phyloP scores from a whole-genome alignment of 306 rosid species.

The Myrica gale region DNA sequence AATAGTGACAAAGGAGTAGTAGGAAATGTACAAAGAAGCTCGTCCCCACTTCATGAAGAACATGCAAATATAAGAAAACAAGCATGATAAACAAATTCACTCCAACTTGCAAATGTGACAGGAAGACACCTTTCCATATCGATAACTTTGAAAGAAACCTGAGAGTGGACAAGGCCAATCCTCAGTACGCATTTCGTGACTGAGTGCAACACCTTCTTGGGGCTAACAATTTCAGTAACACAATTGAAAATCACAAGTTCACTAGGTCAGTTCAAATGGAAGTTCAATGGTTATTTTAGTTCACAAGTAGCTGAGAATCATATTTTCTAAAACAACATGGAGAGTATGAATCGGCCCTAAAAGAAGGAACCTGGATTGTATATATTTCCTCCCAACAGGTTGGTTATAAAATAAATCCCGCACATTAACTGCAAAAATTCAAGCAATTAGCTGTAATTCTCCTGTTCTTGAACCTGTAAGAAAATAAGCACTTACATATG shows the following conservation, averaged over 20 bases:
- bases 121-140: conserved; percentile 73
- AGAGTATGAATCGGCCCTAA: neutral
- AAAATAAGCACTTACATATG: too few relatives aligned
- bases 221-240: conserved; percentile 51
- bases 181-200: conserved; percentile 70
- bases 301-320: conserved; percentile 4
- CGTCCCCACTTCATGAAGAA: conserved; percentile 58
- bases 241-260: conserved; percentile 19
- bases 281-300: conserved; percentile 24
- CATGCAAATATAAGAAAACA: conserved; percentile 32
- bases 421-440: conserved; percentile 59
- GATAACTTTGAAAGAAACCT: conserved; percentile 62
- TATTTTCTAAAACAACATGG: neutral
- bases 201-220: conserved; percentile 77
- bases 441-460: conserved; percentile 28
- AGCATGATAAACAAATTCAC: conserved; percentile 17
- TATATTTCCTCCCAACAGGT: conserved; percentile 86
- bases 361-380: conserved; percentile 73
- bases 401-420: conserved; percentile 95
- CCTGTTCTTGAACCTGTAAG: too few relatives aligned
- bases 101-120: conserved; percentile 21
- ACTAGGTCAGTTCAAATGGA: conserved; percentile 44
- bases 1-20: conserved; percentile 72
- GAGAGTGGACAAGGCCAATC: conserved; percentile 63
- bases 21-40: conserved; percentile 63